A percentile compares a stretch with the other conserved stretches of the same genome.
These are phyloP conservation scores for Discostella stelligeroides DNA, from an alignment of 108 stramenopile species.

Conservation along the genomic window DNA sequence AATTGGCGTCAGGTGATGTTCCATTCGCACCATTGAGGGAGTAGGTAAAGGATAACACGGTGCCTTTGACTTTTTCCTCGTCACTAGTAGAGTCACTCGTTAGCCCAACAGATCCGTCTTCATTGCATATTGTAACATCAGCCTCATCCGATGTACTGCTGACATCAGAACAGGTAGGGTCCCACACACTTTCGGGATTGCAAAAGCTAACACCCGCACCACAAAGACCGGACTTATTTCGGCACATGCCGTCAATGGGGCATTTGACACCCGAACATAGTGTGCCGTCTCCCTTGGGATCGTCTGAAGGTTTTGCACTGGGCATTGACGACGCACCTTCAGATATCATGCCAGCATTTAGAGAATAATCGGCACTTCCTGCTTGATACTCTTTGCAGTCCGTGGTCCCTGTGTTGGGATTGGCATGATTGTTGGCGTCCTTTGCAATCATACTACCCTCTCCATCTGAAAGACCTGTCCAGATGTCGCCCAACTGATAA, in stretches of 20 bases:
- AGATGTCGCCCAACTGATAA: slow-evolving; percentile 11
- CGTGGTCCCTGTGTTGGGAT: slow-evolving; percentile 33
- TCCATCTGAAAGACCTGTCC: slow-evolving; percentile 24
- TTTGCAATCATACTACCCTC: slow-evolving; percentile 23
- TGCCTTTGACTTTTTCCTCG: slow-evolving; percentile 6
- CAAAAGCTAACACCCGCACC: slow-evolving; percentile 47
- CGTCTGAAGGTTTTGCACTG: slow-evolving; percentile 18
- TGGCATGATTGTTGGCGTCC: slow-evolving; percentile 37
- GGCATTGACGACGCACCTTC: slow-evolving; percentile 2
- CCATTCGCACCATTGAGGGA: slow-evolving; percentile 24
- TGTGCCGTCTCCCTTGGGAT: slow-evolving; percentile 48
- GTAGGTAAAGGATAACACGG: slow-evolving; percentile 24
- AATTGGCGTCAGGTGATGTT: neutral
- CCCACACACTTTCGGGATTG: slow-evolving; percentile 42
- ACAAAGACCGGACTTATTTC: slow-evolving; percentile 48
- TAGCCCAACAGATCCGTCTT: slow-evolving; percentile 38
- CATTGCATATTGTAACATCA: slow-evolving; percentile 32
- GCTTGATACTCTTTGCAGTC: slow-evolving; percentile 21
- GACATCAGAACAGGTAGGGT: slow-evolving; percentile 18
- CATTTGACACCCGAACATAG: slow-evolving; percentile 43
- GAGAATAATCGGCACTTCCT: slow-evolving; percentile 15
- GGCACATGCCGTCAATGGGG: slow-evolving; percentile 34
- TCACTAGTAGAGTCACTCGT: neutral
- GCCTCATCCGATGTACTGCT: neutral
- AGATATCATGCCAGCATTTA: slow-evolving; percentile 40